Conservation (phyloP, 179 eudicot species). For the Heliamphora pulchella region DNA sequence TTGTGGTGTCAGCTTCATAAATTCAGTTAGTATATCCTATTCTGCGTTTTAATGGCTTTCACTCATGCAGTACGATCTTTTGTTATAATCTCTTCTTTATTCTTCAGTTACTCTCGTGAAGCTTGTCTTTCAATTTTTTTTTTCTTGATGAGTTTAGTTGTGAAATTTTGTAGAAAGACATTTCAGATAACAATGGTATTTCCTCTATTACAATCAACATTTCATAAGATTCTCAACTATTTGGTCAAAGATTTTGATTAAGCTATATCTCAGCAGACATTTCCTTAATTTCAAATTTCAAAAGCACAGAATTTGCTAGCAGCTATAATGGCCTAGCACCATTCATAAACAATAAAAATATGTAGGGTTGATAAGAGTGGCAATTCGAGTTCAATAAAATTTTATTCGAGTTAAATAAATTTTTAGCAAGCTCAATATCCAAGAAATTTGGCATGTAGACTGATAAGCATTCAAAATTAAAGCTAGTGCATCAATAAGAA, state of each 20-base stretch:
- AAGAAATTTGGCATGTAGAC: neutral
- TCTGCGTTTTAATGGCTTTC: neutral
- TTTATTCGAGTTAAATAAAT: too few species aligned
- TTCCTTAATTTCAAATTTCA: neutral
- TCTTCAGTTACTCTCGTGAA: too few species aligned
- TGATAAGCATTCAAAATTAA: neutral
- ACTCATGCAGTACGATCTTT: neutral
- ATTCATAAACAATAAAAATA: neutral
- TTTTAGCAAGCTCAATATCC: neutral
- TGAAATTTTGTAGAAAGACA: too few species aligned
- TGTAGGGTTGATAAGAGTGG: neutral
- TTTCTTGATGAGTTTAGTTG: too few species aligned
- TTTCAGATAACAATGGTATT: too few species aligned
- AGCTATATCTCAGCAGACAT: too few species aligned
- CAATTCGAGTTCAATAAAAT: neutral
- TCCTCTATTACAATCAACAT: too few species aligned
- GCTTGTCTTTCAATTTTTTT: too few species aligned
- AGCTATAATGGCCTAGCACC: neutral
- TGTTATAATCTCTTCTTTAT: too few species aligned
- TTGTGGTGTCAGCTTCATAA: slow-evolving; percentile 4
- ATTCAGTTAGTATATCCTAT: slow-evolving; percentile 2
- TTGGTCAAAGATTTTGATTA: too few species aligned
- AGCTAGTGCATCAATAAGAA: neutral
- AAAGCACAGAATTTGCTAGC: neutral
- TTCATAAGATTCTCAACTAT: too few species aligned